Evolutionary conservation across 345 rosid species (phyloP).

Genomic region (Ceriops tagal): DNA sequence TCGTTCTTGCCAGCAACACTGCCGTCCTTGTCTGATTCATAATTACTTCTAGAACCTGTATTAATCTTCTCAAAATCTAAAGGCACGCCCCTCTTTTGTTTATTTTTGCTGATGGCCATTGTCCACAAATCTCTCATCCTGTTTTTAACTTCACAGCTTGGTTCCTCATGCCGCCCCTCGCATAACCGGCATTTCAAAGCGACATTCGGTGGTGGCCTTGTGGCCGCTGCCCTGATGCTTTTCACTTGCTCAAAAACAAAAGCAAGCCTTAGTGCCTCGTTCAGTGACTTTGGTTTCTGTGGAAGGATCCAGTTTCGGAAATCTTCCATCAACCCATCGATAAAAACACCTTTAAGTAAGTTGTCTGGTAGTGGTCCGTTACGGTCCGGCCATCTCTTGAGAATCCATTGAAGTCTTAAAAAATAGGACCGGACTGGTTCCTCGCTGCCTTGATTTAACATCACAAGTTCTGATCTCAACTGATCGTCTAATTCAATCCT

Average conservation of each 20-base stretch:
- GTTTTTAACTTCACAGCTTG: conserved; percentile 18
- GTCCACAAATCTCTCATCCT: conserved; percentile 29
- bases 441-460: conserved; percentile 22
- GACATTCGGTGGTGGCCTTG: background rate
- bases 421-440: conserved; percentile 39
- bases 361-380: conserved; percentile 21
- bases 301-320: conserved; percentile 30
- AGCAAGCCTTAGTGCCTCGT: conserved; percentile 34
- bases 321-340: conserved; percentile 28
- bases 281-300: conserved; percentile 25
- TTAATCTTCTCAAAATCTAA: background rate
- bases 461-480: conserved; percentile 24
- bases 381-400: conserved; percentile 25
- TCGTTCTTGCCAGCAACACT: background rate
- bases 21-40: background rate
- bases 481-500: conserved; percentile 16
- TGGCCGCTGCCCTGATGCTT: conserved; percentile 4
- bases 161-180: conserved; percentile 28
- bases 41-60: background rate
- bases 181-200: conserved; percentile 29
- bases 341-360: conserved; percentile 28
- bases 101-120: conserved; percentile 3
- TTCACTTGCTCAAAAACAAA: conserved; percentile 32
- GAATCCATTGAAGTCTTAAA: conserved; percentile 35
- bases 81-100: background rate